These are phyloP conservation scores for Cutaneotrichosporon dermatis DNA, from an alignment of 1,284 basidiomycete species.

Conservation along the genomic window DNA sequence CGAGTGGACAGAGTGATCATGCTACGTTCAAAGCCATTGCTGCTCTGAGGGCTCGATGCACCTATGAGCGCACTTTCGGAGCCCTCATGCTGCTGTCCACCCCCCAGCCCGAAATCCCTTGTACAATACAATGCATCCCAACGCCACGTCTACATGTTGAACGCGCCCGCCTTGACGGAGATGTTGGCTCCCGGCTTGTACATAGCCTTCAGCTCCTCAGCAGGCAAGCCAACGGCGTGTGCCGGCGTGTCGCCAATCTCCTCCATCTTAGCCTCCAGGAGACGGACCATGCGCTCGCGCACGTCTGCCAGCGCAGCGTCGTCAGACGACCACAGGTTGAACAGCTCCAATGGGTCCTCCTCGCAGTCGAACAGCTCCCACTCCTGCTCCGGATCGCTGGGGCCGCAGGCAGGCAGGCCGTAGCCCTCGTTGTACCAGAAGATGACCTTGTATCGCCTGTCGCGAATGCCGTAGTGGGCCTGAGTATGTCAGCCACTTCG, in stretches of 20 bases:
- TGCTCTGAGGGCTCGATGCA: too few species aligned
- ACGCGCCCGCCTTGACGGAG: constrained; percentile 2
- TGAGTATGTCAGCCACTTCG: too few species aligned
- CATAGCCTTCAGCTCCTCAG: neutral
- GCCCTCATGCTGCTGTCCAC: too few species aligned
- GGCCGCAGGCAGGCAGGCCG: constrained; percentile 12
- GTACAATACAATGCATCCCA: too few species aligned
- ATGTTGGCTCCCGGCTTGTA: constrained; percentile 8
- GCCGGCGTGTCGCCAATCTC: constrained; percentile 23
- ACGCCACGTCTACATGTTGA: constrained; percentile 8
- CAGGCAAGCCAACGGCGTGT: constrained; percentile 13
- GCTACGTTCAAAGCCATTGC: too few species aligned
- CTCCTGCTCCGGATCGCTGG: constrained; percentile 21
- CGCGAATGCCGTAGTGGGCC: constrained; percentile 22
- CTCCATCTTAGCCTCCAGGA: constrained; percentile 24
- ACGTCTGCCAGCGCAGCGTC: constrained; percentile 7
- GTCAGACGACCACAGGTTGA: constrained; percentile 17
- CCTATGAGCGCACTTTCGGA: too few species aligned
- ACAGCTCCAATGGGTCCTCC: constrained; percentile 24
- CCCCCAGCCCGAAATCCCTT: too few species aligned
- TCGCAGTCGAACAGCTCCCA: constrained; percentile 28
- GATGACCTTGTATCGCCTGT: constrained; percentile 23
- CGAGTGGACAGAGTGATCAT: too few species aligned
- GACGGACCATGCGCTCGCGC: constrained; percentile 18
- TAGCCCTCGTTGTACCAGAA: constrained; percentile 25